Evolutionary conservation across 2,329 filamentous ascomycete genomes (phyloP).

Genomic region (Stylonectria norvegica): DNA sequence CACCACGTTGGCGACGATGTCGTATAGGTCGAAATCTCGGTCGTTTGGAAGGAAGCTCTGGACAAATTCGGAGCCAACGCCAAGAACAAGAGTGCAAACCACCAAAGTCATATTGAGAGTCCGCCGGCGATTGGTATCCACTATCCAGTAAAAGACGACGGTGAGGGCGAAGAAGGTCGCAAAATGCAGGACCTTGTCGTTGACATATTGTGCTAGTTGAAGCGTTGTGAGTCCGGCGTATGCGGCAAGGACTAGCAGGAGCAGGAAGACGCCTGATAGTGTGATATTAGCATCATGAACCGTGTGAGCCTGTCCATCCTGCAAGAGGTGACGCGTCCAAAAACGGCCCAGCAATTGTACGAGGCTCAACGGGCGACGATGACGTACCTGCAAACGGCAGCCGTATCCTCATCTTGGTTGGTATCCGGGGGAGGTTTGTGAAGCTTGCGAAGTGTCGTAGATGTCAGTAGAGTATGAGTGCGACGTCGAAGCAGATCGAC

Average conservation of each 20-base stretch:
- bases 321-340: no score
- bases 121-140: constrained; percentile 85
- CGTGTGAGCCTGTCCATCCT: not conserved
- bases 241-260: constrained; percentile 70
- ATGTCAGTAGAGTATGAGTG: not conserved
- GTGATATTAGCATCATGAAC: constrained; percentile 1
- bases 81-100: constrained; percentile 69
- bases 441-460: not conserved
- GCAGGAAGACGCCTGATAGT: constrained; percentile 60
- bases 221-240: constrained; percentile 74
- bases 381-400: constrained; percentile 79
- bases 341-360: not conserved
- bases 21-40: constrained; percentile 70
- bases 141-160: constrained; percentile 89
- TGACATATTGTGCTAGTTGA: constrained; percentile 57
- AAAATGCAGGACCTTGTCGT: constrained; percentile 88
- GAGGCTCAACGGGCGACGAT: constrained; percentile 8
- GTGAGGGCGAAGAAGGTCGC: constrained; percentile 89
- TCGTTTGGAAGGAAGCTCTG: constrained; percentile 73
- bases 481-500: constrained; percentile 1
- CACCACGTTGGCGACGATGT: constrained; percentile 82
- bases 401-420: constrained; percentile 75
- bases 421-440: constrained; percentile 2
- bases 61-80: constrained; percentile 71
- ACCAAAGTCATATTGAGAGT: constrained; percentile 79